Evolutionary conservation across 2,329 filamentous ascomycete species (phyloP).

Genomic region (Celoporthe dispersa): DNA sequence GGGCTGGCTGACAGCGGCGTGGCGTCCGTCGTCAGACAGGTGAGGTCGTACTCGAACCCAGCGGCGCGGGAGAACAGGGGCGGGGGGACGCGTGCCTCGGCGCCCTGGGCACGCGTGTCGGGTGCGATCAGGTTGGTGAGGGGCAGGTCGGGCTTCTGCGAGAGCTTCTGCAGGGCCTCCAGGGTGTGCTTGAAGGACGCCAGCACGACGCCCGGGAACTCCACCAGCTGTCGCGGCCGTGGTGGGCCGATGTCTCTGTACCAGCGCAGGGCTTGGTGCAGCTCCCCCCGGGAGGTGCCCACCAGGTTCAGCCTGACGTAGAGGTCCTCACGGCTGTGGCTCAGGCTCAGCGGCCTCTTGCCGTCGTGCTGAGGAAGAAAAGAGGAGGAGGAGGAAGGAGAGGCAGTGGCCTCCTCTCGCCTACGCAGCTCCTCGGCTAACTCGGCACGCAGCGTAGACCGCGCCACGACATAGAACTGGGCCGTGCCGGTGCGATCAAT

Average conservation of each 20-base stretch:
- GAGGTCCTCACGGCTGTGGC: slow-evolving; percentile 37
- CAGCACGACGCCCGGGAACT: slow-evolving; percentile 65
- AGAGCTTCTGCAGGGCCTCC: slow-evolving; percentile 58
- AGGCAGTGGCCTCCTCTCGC: not conserved
- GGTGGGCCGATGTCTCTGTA: slow-evolving; percentile 32
- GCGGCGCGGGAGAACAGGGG: slow-evolving; percentile 55
- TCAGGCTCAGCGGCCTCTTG: slow-evolving; percentile 35
- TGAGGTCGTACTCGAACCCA: slow-evolving; percentile 55
- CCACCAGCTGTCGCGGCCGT: slow-evolving; percentile 48
- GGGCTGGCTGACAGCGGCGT: slow-evolving; percentile 31
- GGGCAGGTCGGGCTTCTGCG: slow-evolving; percentile 47
- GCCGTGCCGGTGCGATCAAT: slow-evolving; percentile 44
- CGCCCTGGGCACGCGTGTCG: slow-evolving; percentile 14
- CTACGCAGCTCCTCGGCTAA: not conserved
- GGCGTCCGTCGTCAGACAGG: slow-evolving; percentile 36
- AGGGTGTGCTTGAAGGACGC: slow-evolving; percentile 63
- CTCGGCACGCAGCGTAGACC: slow-evolving; percentile 33
- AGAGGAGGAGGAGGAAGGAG: no score
- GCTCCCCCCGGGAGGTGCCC: slow-evolving; percentile 32
- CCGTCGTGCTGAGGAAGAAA: no score
- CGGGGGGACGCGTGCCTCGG: slow-evolving; percentile 41
- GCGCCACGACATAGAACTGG: slow-evolving; percentile 48
- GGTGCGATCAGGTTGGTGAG: slow-evolving; percentile 53
- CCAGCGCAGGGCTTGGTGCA: slow-evolving; percentile 38
- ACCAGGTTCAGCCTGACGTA: slow-evolving; percentile 41